Evolutionary conservation across 1,284 basidiomycete species (phyloP), one percentile per base, ranked within the genome.

Genomic region (Violaceomyces palustris): DNA sequence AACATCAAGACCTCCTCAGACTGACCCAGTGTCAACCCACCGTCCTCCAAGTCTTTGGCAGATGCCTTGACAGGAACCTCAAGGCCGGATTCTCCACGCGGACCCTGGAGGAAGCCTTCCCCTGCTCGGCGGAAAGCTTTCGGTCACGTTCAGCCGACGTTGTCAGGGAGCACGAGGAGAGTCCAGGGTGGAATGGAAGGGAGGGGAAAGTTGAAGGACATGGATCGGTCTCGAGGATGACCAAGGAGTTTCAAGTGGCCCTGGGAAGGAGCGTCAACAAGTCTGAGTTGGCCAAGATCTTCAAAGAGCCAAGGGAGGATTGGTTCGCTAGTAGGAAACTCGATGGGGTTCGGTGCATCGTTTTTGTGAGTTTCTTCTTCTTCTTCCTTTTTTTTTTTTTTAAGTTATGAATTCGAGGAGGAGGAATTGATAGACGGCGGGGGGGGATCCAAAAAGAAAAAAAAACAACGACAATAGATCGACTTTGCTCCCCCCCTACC

Each of bases 291-390:
- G 39, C 55, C 14, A 17, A 38, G 9, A 27, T 59, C 12, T 43
- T 59, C 15, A 18, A 31, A 11, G 32, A 24, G 11, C 22, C 37
- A 7, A 29, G 19, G 15, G 38, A 29, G 14, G 32, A 38, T 10
- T 67, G 61, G 64, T 62, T 48, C 30, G 59, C 59, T 4, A 60
- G 55, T 29, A 42, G 61, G 10, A 67, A 67, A 32, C 49, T 64
- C 6, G 64, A 67, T 21, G 64, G 64, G 8, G 45, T 67, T 3
- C 55, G 64, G 3, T 67, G 64, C 35, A 24, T 67, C 8, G 37
- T 61, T 15, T 22, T 62, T 14, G 43, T 62, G 10, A 3, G 2
- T 39, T 25, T 9, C 23, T 15, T 8, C 18, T 8, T 22, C 12
- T 23, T 12, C 12, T 11, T n/a, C n/a, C n/a, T n/a, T n/a, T n/a